Percentiles rank a stretch among this genome's conserved stretches.
Evolutionary conservation across 164 flowering plant genomes (phyloP).

Genomic region (Houttuynia cordata): DNA sequence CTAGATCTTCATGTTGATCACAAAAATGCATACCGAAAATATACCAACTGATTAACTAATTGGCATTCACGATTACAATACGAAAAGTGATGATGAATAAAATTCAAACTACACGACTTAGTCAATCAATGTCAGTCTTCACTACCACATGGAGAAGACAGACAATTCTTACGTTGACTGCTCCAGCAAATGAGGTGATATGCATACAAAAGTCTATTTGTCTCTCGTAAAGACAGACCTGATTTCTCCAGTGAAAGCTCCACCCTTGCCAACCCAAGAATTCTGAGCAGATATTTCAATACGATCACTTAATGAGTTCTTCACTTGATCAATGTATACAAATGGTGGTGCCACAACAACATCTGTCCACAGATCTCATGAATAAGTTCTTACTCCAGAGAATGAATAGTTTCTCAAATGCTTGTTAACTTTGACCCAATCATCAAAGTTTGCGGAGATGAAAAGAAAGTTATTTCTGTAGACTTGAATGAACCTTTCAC

Average conservation of each 20-base stretch:
- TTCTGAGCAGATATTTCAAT: slow-evolving; percentile 89
- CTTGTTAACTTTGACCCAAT: not conserved
- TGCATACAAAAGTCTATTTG: not conserved
- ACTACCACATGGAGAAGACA: no score
- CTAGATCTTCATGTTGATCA: not conserved
- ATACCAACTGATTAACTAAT: not conserved
- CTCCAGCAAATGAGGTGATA: not conserved
- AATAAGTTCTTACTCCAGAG: not conserved
- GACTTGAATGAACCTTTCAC: no score
- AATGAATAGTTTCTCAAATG: no score
- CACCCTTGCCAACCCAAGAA: slow-evolving; percentile 95
- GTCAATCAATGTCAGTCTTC: no score
- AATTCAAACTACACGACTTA: no score
- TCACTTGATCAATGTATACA: slow-evolving; percentile 79
- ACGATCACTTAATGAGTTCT: slow-evolving; percentile 55
- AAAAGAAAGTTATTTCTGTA: not conserved
- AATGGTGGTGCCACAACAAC: slow-evolving; percentile 97
- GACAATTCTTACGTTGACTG: not conserved
- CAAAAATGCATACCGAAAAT: not conserved
- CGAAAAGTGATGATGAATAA: no score
- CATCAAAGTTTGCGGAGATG: not conserved
- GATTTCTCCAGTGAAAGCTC: slow-evolving; percentile 98
- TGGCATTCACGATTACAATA: no score
- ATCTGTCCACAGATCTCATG: slow-evolving; percentile 30
- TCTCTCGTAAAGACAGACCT: slow-evolving; percentile 31